A percentile compares a stretch with the other conserved stretches of the same genome.
Evolutionary conservation across 495 filamentous ascomycete genomes (phyloP).

Genomic region (Penicillium silybi): DNA sequence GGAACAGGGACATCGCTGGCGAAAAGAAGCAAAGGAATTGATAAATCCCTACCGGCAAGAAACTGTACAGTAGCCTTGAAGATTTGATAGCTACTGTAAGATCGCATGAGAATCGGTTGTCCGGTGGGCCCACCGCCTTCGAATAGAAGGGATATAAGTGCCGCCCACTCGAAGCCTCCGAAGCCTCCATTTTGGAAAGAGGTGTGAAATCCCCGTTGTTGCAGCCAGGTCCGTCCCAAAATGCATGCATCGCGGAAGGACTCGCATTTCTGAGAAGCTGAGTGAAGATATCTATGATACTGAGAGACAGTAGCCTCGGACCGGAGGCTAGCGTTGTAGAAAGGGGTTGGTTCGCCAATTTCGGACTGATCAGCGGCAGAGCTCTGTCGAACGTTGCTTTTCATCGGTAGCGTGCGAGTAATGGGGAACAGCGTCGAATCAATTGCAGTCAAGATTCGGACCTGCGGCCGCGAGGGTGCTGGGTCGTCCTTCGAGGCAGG

Average conservation of each 20-base stretch:
- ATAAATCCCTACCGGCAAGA: constrained; percentile 66
- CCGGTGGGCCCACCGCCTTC: constrained; percentile 69
- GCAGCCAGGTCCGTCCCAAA: constrained; percentile 82
- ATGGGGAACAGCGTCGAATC: constrained; percentile 62
- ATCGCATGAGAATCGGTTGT: constrained; percentile 63
- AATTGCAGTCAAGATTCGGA: constrained; percentile 74
- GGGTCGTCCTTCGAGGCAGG: constrained; percentile 21
- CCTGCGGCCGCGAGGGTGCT: constrained; percentile 46
- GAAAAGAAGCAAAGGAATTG: constrained; percentile 56
- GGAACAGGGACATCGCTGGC: constrained; percentile 29
- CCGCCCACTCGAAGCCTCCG: constrained; percentile 87
- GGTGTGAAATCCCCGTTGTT: constrained; percentile 75
- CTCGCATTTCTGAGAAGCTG: constrained; percentile 58
- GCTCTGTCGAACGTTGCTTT: constrained; percentile 60
- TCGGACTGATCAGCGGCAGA: constrained; percentile 33
- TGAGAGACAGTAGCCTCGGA: constrained; percentile 69
- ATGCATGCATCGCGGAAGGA: constrained; percentile 79
- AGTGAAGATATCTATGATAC: constrained; percentile 70
- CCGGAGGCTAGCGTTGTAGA: constrained; percentile 82
- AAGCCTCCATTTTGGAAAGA: constrained; percentile 74
- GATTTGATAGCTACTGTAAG: constrained; percentile 87
- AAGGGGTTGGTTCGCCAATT: constrained; percentile 58
- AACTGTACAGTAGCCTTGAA: constrained; percentile 91
- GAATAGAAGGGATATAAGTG: constrained; percentile 73
- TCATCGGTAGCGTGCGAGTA: constrained; percentile 64